phyloP scores from a whole-genome alignment of 345 rosid genomes.

The Eucalyptus decipiens region DNA sequence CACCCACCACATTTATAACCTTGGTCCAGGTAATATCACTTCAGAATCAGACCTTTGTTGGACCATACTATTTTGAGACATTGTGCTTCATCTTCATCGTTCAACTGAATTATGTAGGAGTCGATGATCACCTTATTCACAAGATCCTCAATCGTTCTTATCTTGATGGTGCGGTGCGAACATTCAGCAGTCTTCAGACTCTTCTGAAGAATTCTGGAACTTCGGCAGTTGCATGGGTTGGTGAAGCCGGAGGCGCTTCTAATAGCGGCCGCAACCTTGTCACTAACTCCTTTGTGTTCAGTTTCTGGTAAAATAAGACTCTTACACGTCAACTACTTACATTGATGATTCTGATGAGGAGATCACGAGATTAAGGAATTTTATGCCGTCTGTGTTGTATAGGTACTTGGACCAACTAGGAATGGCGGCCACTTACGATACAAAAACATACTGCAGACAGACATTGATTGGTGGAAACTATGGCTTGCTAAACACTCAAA shows the following conservation, averaged over 20 bases:
- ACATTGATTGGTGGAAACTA: slow-evolving; percentile 48
- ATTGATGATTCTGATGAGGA: background rate
- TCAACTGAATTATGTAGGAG: slow-evolving; percentile 7
- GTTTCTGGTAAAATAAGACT: slow-evolving; percentile 34
- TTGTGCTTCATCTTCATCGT: background rate
- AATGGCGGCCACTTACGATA: slow-evolving; percentile 30
- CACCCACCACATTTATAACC: slow-evolving; percentile 58
- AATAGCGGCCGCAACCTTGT: slow-evolving; percentile 48
- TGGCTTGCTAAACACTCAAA: slow-evolving; percentile 30
- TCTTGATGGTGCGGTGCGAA: slow-evolving; percentile 9
- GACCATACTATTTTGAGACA: background rate
- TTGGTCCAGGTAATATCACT: slow-evolving; percentile 29
- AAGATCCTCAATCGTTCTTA: slow-evolving; percentile 38
- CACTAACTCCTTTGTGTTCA: slow-evolving; percentile 35
- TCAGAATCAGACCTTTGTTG: background rate
- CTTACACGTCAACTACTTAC: background rate
- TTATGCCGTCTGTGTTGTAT: background rate
- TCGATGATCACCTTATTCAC: slow-evolving; percentile 20
- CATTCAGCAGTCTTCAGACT: slow-evolving; percentile 14
- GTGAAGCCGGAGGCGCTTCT: slow-evolving; percentile 58
- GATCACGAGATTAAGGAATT: background rate
- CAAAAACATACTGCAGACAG: slow-evolving; percentile 48
- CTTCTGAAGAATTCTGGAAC: slow-evolving; percentile 23
- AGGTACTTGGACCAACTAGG: slow-evolving; percentile 62
- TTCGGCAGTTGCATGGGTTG: slow-evolving; percentile 50